Evolutionary conservation across 2,329 filamentous ascomycete species (phyloP), one percentile per base, ranked within the genome.

Genomic region (Curvularia spicifera): DNA sequence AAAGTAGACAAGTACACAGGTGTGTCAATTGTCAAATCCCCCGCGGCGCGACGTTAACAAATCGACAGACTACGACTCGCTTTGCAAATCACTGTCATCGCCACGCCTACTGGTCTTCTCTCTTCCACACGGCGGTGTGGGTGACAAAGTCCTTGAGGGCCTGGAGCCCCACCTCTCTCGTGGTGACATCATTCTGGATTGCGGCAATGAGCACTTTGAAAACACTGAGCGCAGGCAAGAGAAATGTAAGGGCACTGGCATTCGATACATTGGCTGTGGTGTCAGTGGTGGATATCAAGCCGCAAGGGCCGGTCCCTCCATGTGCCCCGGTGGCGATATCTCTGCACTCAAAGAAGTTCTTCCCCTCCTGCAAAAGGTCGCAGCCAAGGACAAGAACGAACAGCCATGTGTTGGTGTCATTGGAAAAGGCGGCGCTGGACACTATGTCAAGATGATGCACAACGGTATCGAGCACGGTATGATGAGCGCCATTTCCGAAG

Each of bases 361-460:
- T 62, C 88, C 89, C 0, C 77, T 90, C 12, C 75, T 91, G 1
- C 75, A 84, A 60, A 83, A 80, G 40, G 82, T 89, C 45, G 84
- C 88, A 0, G 88, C 88, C 0, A 89, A 88, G 66, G 87, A 88
- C 54, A 77, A 78, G 35, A 78, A 84, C 4, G 85, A 85, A 0
- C 82, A 79, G 10, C 82, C 87, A 0, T 91, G 88, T 64, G 86
- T 89, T 0, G 83, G 78, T 0, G 79, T 82, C 26, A 81, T 88
- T 46, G 88, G 89, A 0, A 83, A 84, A 1, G 84, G 84, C 0
- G 88, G 88, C 1, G 82, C 84, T 1, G 89, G 89, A 0, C 88
- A 91, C 71, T 91, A 88, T 67, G 87, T 90, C 40, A 91, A 91
- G 78, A 91, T 91, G 87, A 82, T 90, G 4, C 89, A 91, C 71